phyloP scores from a whole-genome alignment of 2,329 filamentous ascomycete species.

The Hymenoscyphus linearis region DNA sequence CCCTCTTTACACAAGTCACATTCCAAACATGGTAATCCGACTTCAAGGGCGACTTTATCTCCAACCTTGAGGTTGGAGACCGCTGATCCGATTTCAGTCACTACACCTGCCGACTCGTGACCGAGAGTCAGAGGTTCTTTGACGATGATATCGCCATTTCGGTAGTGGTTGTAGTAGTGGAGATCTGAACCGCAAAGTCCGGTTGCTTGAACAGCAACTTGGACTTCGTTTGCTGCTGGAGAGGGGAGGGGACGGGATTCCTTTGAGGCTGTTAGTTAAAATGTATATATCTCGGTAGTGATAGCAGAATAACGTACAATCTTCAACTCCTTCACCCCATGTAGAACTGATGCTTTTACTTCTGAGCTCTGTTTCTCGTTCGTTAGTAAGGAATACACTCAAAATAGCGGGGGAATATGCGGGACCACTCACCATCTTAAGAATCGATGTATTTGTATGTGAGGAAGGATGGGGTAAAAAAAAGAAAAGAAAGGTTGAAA shows the following conservation, averaged over 20 bases:
- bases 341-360: slow-evolving; percentile 30
- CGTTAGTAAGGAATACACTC: background rate
- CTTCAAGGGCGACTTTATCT: slow-evolving; percentile 90
- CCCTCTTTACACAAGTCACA: slow-evolving; percentile 89
- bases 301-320: slow-evolving; percentile 23
- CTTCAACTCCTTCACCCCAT: slow-evolving; percentile 31
- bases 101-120: slow-evolving; percentile 82
- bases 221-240: slow-evolving; percentile 56
- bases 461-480: background rate
- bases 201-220: slow-evolving; percentile 82
- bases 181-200: slow-evolving; percentile 97
- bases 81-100: slow-evolving; percentile 74
- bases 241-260: slow-evolving; percentile 25
- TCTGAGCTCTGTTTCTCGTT: slow-evolving; percentile 11
- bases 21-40: slow-evolving; percentile 82
- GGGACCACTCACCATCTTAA: background rate
- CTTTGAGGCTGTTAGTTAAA: slow-evolving; percentile 15
- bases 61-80: slow-evolving; percentile 74
- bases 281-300: background rate
- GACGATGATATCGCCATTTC: slow-evolving; percentile 95
- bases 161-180: slow-evolving; percentile 94
- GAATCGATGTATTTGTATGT: background rate
- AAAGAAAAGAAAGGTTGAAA: background rate
- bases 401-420: background rate
- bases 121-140: slow-evolving; percentile 82